Percentiles rank a stretch among this genome's conserved stretches.
phyloP scores from a whole-genome alignment of 441 rosid species.

The Erodium texanum region DNA sequence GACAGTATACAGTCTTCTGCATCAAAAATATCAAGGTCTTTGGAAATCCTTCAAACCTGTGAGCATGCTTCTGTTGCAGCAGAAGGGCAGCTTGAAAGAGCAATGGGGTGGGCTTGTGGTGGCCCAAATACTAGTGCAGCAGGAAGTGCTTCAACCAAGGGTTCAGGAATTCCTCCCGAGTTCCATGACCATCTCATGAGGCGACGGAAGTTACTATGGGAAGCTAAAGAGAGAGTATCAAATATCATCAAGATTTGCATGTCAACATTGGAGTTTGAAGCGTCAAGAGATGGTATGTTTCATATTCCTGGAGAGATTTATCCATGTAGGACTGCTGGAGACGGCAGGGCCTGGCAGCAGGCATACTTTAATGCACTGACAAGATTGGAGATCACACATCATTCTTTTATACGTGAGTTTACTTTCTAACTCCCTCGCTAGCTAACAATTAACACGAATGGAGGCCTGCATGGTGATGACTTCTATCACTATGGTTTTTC shows the following conservation, averaged over 20 bases:
- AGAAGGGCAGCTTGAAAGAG: constrained; percentile 94
- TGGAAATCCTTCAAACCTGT: constrained; percentile 73
- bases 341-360: constrained; percentile 79
- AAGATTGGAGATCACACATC: constrained; percentile 66
- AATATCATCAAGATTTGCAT: constrained; percentile 62
- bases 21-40: constrained; percentile 54
- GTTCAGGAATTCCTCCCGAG: constrained; percentile 78
- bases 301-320: constrained; percentile 49
- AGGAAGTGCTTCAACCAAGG: constrained; percentile 53
- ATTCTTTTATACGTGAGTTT: constrained; percentile 76
- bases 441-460: neutral
- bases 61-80: constrained; percentile 66
- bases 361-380: constrained; percentile 56
- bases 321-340: constrained; percentile 38
- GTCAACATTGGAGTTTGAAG: constrained; percentile 85
- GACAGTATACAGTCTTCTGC: constrained; percentile 60
- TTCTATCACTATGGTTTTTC: constrained; percentile 12
- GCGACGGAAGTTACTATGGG: constrained; percentile 65
- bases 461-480: constrained; percentile 12
- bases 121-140: constrained; percentile 53
- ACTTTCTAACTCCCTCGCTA: constrained; percentile 10
- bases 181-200: constrained; percentile 79
- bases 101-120: constrained; percentile 99
- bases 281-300: constrained; percentile 81
- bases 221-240: constrained; percentile 83